phyloP scores from a whole-genome alignment of 1,139 yeast species.

The Sugiyamaella castrensis region DNA sequence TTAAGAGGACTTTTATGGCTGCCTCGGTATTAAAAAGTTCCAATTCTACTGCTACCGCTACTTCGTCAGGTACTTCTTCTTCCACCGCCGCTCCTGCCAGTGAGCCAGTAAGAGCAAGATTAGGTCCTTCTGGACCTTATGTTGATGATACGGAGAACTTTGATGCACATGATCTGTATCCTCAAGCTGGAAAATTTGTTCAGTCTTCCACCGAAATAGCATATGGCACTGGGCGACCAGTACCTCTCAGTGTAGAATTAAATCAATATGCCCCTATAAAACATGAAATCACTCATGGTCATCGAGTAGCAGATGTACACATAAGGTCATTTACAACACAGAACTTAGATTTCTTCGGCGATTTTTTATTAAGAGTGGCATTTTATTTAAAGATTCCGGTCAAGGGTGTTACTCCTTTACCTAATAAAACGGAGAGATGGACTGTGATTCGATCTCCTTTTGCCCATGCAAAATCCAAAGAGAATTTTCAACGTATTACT shows the following conservation, averaged over 20 bases:
- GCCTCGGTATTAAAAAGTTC: background rate
- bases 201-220: constrained; percentile 28
- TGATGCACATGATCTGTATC: constrained; percentile 25
- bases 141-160: constrained; percentile 26
- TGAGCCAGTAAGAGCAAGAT: constrained; percentile 9
- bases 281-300: constrained; percentile 64
- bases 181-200: constrained; percentile 26
- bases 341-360: constrained; percentile 70
- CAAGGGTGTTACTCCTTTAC: constrained; percentile 63
- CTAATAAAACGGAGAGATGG: constrained; percentile 79
- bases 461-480: constrained; percentile 91
- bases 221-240: constrained; percentile 45
- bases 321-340: constrained; percentile 71
- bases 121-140: constrained; percentile 10
- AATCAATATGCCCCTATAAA: constrained; percentile 79
- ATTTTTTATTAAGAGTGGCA: constrained; percentile 87
- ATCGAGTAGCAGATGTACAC: constrained; percentile 60
- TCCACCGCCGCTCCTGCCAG: background rate
- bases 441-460: constrained; percentile 93
- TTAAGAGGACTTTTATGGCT: too few relatives aligned
- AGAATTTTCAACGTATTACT: constrained; percentile 88
- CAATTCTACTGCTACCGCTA: background rate
- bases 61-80: background rate
- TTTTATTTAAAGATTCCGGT: constrained; percentile 85
- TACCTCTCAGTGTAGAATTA: constrained; percentile 81